These are phyloP conservation scores for Lasiosphaeria ovina DNA, from an alignment of 495 filamentous ascomycete species.

Conservation along the genomic window DNA sequence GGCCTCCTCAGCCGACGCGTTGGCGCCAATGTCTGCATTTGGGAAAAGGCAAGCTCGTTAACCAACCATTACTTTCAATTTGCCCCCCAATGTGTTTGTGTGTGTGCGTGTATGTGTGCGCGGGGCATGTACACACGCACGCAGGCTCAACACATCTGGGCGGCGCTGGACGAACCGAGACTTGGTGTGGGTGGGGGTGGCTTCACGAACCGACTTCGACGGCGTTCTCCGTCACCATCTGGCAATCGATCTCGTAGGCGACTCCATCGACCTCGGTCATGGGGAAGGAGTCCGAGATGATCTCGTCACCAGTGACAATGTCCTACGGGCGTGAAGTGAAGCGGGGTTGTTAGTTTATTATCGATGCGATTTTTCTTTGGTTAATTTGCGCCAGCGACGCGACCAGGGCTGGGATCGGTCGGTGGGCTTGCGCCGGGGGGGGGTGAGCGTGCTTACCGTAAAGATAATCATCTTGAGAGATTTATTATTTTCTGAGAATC, in stretches of 20 bases:
- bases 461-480: conserved; percentile 80
- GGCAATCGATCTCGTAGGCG: conserved; percentile 86
- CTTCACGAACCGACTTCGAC: conserved; percentile 67
- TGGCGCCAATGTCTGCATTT: conserved; percentile 80
- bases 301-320: conserved; percentile 84
- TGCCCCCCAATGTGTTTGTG: no score
- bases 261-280: conserved; percentile 70
- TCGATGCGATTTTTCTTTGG: no score
- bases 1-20: conserved; percentile 89
- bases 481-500: conserved; percentile 18
- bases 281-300: conserved; percentile 90
- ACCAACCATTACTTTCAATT: no score
- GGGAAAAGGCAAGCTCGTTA: neutral
- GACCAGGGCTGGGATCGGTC: no score
- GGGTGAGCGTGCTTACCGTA: conserved; percentile 66
- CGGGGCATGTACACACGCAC: no score
- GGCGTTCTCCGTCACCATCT: conserved; percentile 72
- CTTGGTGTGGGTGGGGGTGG: conserved; percentile 2
- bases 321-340: conserved; percentile 56
- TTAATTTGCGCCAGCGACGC: no score
- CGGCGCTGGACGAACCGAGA: no score
- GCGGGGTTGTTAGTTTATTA: conserved; percentile 12
- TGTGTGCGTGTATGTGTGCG: no score
- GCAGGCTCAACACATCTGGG: no score
- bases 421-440: neutral